Evolutionary conservation across 148 eudicot species (phyloP).

Genomic region (Mesembryanthemum crystallinum): DNA sequence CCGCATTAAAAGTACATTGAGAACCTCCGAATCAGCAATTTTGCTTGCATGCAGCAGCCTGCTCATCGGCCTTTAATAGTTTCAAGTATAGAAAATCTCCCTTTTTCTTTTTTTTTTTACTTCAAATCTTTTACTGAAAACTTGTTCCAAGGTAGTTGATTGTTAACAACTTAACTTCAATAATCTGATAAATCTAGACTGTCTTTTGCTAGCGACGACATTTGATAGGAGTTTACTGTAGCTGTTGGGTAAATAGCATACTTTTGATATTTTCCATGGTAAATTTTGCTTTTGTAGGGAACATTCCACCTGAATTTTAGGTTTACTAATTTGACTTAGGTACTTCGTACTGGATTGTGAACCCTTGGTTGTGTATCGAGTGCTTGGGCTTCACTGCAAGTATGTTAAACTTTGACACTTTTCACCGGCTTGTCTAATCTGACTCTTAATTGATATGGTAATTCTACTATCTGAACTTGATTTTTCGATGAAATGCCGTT

Average conservation of each 20-base stretch:
- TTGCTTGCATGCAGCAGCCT: too few relatives aligned
- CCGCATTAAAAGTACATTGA: too few relatives aligned
- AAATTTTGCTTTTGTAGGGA: background rate
- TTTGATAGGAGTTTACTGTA: too few relatives aligned
- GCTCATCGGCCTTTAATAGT: too few relatives aligned
- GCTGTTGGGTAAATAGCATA: background rate
- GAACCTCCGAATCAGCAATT: too few relatives aligned
- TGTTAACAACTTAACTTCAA: too few relatives aligned
- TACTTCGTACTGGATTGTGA: background rate
- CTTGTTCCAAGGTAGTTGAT: too few relatives aligned
- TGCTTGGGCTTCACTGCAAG: background rate
- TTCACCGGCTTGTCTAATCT: background rate
- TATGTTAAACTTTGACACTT: background rate
- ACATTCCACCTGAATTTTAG: background rate
- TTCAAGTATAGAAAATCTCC: too few relatives aligned
- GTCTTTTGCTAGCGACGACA: background rate
- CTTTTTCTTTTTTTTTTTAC: too few relatives aligned
- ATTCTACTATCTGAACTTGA: background rate
- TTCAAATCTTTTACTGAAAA: too few relatives aligned
- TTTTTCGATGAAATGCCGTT: too few relatives aligned
- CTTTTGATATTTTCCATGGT: background rate
- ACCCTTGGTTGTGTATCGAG: background rate
- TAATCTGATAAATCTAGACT: background rate
- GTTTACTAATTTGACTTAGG: background rate
- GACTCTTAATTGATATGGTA: background rate